These are phyloP conservation scores for Candida stauntonica DNA, from an alignment of 805 yeast genomes.

Conservation along the genomic window DNA sequence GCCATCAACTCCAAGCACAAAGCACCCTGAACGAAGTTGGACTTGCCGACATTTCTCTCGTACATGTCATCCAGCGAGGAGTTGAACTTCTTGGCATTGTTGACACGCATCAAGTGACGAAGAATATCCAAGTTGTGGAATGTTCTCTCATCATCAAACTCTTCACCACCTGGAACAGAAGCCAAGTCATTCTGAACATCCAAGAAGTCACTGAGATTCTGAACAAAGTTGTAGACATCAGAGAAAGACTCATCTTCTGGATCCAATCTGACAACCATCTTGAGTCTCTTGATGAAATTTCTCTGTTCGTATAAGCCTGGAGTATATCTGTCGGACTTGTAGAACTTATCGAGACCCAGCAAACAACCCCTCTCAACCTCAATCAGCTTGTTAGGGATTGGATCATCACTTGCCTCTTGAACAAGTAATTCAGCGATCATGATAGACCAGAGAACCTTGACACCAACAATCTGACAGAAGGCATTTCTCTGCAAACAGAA, in stretches of 20 bases:
- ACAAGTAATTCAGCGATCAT: conserved; percentile 61
- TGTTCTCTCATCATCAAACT: conserved; percentile 83
- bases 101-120: conserved; percentile 70
- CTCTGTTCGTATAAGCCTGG: conserved; percentile 54
- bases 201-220: conserved; percentile 55
- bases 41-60: conserved; percentile 54
- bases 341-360: conserved; percentile 59
- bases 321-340: conserved; percentile 50
- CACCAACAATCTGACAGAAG: conserved; percentile 57
- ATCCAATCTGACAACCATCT: conserved; percentile 48
- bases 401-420: conserved; percentile 54
- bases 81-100: conserved; percentile 74
- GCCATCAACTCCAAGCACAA: conserved; percentile 75
- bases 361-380: conserved; percentile 63
- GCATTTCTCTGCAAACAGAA: conserved; percentile 66
- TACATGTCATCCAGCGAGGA: conserved; percentile 74
- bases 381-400: conserved; percentile 46
- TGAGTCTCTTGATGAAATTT: conserved; percentile 46
- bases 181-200: conserved; percentile 61
- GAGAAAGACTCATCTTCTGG: conserved; percentile 59
- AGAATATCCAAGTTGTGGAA: conserved; percentile 73
- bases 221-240: conserved; percentile 46
- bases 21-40: conserved; percentile 77
- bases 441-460: conserved; percentile 64
- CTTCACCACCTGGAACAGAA: conserved; percentile 74